Conservation (phyloP, 2,329 filamentous ascomycete genomes). For the Aureobasidium namibiae region DNA sequence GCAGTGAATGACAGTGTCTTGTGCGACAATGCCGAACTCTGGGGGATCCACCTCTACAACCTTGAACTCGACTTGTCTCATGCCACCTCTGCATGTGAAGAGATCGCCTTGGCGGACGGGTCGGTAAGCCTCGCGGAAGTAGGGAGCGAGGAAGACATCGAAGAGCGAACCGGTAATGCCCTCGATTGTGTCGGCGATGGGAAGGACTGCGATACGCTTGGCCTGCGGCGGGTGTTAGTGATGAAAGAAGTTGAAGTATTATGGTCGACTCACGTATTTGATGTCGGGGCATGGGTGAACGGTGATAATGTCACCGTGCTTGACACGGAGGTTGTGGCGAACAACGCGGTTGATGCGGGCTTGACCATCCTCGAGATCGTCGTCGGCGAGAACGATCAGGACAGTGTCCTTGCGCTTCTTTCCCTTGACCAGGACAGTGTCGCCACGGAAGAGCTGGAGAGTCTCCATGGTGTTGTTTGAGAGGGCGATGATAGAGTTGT, state of each 20-base stretch:
- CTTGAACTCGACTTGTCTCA: conserved; percentile 99
- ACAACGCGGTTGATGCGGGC: conserved; percentile 98
- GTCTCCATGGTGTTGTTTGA: conserved; percentile 99
- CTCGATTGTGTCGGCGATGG: conserved; percentile 96
- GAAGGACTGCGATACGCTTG: conserved; percentile 96
- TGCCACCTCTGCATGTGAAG: conserved; percentile 94
- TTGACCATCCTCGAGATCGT: conserved; percentile 94
- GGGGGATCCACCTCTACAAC: conserved; percentile 97
- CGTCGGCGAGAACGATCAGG: conserved; percentile 92
- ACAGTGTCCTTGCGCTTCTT: conserved; percentile 99
- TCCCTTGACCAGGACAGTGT: conserved; percentile 95
- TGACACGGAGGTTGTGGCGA: conserved; percentile 94
- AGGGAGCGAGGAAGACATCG: conserved; percentile 97
- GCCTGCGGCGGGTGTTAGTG: conserved; percentile 49
- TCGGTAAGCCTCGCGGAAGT: conserved; percentile 98
- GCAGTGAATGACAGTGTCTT: conserved; percentile 98
- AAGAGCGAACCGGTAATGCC: conserved; percentile 96
- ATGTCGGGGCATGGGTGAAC: conserved; percentile 98
- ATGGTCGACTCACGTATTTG: conserved; percentile 76
- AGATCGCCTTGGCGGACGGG: conserved; percentile 95
- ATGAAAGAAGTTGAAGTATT: neutral
- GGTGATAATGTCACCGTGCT: conserved; percentile 96
- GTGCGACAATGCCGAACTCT: conserved; percentile 96
- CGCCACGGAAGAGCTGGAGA: conserved; percentile 95
- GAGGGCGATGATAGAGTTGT: conserved; percentile 98